Evolutionary conservation across 2,329 filamentous ascomycete species (phyloP), one percentile per base, ranked within the genome.

Genomic region (Xylaria sp.): DNA sequence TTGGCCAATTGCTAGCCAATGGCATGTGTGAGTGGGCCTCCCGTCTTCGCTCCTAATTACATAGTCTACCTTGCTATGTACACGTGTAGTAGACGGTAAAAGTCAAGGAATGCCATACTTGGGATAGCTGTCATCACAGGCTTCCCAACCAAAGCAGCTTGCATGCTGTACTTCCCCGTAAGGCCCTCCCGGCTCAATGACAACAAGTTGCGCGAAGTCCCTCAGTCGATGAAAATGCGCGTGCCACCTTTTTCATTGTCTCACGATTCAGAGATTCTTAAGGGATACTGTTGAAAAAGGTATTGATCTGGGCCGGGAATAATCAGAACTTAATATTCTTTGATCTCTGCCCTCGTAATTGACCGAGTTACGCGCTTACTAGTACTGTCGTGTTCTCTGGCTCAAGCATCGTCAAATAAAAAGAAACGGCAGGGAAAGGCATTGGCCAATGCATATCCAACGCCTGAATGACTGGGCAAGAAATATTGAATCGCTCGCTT

Each of bases 361-460:
- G 61, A 61, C 41, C 6, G 41, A n/a, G 41, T 46, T 7, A 69
- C 25, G 32, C 34, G 65, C 48, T 46, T 41, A 56, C 54, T 58
- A 37, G 20, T 60, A 44, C 41, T 44, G 41, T 18, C 13, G 48
- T 62, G 28, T 23, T 58, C 60, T 41, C 34, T 39, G n/a, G 25
- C 20, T 57, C 28, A 62, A 50, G 9, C 18, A 60, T 20, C 48
- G 20, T 61, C 60, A n/a, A 61, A 63, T 57, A 48, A 50, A 71
- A 70, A 69, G 66, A 60, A 67, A 72, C 50, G 39, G 15, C 13
- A 37, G 18, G 15, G 8, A 57, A 56, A 39, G 44, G 44, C 57
- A 70, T 70, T 72, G 68, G 51, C 60, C 62, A 70, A 70, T 65
- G 48, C 28, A 58, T 28, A 15, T 10, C 12, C 41, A 62, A 68